Percentiles rank a stretch among this genome's conserved stretches.
These are phyloP conservation scores for Collybiopsis luxurians DNA, from an alignment of 768 basidiomycete species.

Conservation along the genomic window DNA sequence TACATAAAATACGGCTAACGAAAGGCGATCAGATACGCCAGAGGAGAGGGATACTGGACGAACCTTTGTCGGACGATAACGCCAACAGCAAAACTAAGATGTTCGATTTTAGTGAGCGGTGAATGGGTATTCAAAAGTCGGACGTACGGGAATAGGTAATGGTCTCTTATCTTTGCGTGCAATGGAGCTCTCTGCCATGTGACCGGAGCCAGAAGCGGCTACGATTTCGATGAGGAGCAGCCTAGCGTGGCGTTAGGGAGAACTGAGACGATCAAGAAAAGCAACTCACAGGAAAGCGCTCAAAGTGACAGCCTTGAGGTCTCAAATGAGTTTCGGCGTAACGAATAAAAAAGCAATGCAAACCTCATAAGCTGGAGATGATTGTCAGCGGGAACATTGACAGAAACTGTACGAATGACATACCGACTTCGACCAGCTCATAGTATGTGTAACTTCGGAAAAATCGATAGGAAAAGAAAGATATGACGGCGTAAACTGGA, in stretches of 20 bases:
- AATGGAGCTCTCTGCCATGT: constrained; percentile 65
- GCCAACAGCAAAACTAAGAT: constrained; percentile 72
- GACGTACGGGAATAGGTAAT: constrained; percentile 61
- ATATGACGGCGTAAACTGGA: constrained; percentile 74
- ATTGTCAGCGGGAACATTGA: constrained; percentile 22
- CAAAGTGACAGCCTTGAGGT: constrained; percentile 67
- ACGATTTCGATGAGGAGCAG: constrained; percentile 85
- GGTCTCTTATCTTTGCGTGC: constrained; percentile 74
- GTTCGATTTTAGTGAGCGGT: not conserved
- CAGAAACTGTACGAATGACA: constrained; percentile 13
- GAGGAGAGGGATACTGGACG: not conserved
- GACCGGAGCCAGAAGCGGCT: constrained; percentile 61
- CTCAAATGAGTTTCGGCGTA: not conserved
- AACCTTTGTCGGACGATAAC: constrained; percentile 80
- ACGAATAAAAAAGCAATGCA: constrained; percentile 13
- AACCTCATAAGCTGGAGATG: constrained; percentile 63
- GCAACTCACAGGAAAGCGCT: constrained; percentile 79
- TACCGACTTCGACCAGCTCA: constrained; percentile 47
- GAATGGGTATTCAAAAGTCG: not conserved
- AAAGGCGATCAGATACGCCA: not conserved
- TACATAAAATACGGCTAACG: constrained; percentile 84
- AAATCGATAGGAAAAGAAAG: constrained; percentile 83
- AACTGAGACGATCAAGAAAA: not conserved
- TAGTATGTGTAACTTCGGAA: constrained; percentile 77
- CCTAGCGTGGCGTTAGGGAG: constrained; percentile 28